These are phyloP conservation scores for Drechslera avenae DNA, from an alignment of 2,329 filamentous ascomycete genomes.

Conservation along the genomic window DNA sequence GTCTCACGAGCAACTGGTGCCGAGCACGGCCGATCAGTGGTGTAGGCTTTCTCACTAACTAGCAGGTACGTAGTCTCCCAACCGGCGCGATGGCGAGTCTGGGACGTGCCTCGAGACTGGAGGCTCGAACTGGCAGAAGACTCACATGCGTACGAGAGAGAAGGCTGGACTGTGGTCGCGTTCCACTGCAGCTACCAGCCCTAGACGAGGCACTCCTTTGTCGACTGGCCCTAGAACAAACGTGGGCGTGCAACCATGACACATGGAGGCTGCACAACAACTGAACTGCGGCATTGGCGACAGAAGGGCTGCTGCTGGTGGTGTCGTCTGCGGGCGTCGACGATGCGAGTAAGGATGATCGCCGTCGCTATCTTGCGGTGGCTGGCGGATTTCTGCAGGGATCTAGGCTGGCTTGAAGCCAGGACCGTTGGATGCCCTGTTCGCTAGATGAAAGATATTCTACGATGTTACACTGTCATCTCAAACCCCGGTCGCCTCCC, in stretches of 20 bases:
- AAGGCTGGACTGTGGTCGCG: conserved; percentile 20
- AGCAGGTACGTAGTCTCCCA: conserved; percentile 22
- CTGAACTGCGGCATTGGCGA: conserved; percentile 14
- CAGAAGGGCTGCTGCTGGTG: conserved; percentile 9
- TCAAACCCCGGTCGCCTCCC: conserved; percentile 26
- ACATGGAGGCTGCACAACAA: conserved; percentile 6
- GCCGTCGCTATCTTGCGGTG: conserved; percentile 35
- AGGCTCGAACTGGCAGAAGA: conserved; percentile 26
- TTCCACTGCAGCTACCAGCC: conserved; percentile 30
- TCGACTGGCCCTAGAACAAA: neutral
- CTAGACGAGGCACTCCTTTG: too few relatives aligned
- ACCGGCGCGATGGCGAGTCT: conserved; percentile 17
- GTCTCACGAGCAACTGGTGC: conserved; percentile 38
- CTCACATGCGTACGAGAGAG: neutral
- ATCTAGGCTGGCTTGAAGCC: conserved; percentile 8
- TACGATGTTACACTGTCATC: conserved; percentile 43
- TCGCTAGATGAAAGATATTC: conserved; percentile 36
- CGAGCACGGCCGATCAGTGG: conserved; percentile 32
- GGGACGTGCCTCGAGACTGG: conserved; percentile 28
- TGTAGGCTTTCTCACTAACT: conserved; percentile 34
- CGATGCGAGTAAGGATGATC: conserved; percentile 31
- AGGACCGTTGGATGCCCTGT: conserved; percentile 26
- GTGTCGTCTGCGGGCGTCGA: conserved; percentile 26
- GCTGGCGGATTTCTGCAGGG: conserved; percentile 36
- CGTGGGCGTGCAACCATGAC: conserved; percentile 2